These are phyloP conservation scores for Lodderomyces theae DNA, from an alignment of 1,139 yeast species.

Conservation along the genomic window DNA sequence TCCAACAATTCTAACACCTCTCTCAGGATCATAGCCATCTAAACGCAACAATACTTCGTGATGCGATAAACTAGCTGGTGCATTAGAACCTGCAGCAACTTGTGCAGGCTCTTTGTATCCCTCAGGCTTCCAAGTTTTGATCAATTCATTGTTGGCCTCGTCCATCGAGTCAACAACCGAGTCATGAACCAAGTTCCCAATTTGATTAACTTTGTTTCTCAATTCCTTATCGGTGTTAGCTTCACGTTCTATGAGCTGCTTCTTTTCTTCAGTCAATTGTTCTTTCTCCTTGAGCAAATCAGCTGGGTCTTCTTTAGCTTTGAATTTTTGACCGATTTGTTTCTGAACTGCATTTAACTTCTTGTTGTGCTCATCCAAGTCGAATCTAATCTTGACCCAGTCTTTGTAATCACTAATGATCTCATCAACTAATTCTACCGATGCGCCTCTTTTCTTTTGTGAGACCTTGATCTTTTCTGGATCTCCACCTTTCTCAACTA, in stretches of 20 bases:
- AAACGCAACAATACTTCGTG: constrained; percentile 92
- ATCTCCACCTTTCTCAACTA: constrained; percentile 95
- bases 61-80: constrained; percentile 82
- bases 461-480: constrained; percentile 86
- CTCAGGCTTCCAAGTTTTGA: constrained; percentile 83
- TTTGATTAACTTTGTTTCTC: constrained; percentile 76
- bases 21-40: constrained; percentile 98
- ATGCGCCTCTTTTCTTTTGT: constrained; percentile 90
- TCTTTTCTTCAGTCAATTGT: constrained; percentile 65
- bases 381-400: constrained; percentile 92
- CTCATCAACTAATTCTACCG: constrained; percentile 94
- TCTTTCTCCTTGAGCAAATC: constrained; percentile 83
- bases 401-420: constrained; percentile 85
- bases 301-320: constrained; percentile 91
- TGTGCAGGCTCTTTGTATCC: constrained; percentile 54
- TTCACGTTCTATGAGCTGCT: constrained; percentile 62
- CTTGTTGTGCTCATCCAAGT: constrained; percentile 87
- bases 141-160: constrained; percentile 87
- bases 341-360: constrained; percentile 83
- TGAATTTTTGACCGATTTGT: constrained; percentile 87
- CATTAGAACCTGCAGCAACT: constrained; percentile 70
- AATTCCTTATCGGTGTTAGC: constrained; percentile 74
- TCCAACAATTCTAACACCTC: constrained; percentile 97
- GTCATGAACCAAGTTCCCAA: constrained; percentile 93
- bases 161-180: constrained; percentile 83